These are phyloP conservation scores for Debaryomyces sp. DNA, from an alignment of 1,139 yeast species.

Conservation along the genomic window DNA sequence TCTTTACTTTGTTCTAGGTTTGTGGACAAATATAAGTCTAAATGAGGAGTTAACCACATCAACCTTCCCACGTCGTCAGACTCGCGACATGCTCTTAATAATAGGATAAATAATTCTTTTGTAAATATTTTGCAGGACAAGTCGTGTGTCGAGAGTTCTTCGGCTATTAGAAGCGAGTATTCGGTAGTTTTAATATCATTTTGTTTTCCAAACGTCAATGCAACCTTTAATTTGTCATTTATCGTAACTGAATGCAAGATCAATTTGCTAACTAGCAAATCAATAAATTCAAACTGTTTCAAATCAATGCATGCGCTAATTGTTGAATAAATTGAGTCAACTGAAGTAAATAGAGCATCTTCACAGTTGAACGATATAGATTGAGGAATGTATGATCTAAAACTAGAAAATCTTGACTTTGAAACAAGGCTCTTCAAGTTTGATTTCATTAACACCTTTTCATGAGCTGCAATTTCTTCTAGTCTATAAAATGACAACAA, in stretches of 20 bases:
- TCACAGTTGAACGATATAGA: slow-evolving; percentile 15
- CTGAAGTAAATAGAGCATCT: slow-evolving; percentile 19
- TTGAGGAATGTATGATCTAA: slow-evolving; percentile 13
- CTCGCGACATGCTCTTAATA: slow-evolving; percentile 28
- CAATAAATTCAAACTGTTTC: slow-evolving; percentile 32
- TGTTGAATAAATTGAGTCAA: slow-evolving; percentile 26
- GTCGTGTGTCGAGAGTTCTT: slow-evolving; percentile 15
- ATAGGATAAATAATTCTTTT: slow-evolving; percentile 26
- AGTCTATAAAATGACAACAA: slow-evolving; percentile 33
- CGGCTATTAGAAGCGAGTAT: slow-evolving; percentile 17
- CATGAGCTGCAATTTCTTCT: slow-evolving; percentile 30
- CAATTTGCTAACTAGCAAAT: slow-evolving; percentile 37
- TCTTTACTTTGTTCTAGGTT: slow-evolving; percentile 12
- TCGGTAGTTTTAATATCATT: slow-evolving; percentile 5
- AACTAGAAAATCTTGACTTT: slow-evolving; percentile 29
- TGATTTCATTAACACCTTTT: slow-evolving; percentile 23
- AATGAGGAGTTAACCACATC: slow-evolving; percentile 43
- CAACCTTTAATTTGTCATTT: slow-evolving; percentile 15
- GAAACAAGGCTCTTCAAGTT: slow-evolving; percentile 27
- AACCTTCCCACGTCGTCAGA: slow-evolving; percentile 40
- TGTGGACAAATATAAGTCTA: slow-evolving; percentile 31
- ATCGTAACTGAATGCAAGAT: slow-evolving; percentile 29
- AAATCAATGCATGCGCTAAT: slow-evolving; percentile 35
- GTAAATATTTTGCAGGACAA: slow-evolving; percentile 25
- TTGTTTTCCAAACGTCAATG: slow-evolving; percentile 17